Percentiles rank a stretch among this genome's conserved stretches.
Evolutionary conservation across 441 rosid genomes (phyloP).

Genomic region (Daphne laureola): DNA sequence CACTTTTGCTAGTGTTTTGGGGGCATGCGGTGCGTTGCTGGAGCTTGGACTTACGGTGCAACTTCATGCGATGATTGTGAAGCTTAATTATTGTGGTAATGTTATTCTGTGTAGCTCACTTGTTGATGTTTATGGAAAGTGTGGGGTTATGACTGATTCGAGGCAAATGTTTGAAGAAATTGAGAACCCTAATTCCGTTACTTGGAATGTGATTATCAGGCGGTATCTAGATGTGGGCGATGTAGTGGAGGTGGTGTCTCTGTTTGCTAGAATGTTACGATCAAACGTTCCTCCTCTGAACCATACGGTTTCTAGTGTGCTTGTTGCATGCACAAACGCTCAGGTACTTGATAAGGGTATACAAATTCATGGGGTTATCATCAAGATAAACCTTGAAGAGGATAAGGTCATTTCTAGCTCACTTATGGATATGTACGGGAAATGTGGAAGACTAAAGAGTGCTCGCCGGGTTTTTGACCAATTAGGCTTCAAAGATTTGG

Average conservation of each 20-base stretch:
- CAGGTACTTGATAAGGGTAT: slow-evolving; percentile 46
- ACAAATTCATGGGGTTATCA: slow-evolving; percentile 58
- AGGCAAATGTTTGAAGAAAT: slow-evolving; percentile 73
- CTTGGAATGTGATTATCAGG: slow-evolving; percentile 86
- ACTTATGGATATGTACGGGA: slow-evolving; percentile 61
- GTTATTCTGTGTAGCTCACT: slow-evolving; percentile 63
- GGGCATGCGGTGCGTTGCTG: slow-evolving; percentile 42
- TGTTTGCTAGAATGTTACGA: slow-evolving; percentile 56
- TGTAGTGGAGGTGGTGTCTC: slow-evolving; percentile 42
- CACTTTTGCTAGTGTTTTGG: slow-evolving; percentile 47
- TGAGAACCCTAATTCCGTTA: slow-evolving; percentile 46
- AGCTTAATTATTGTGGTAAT: slow-evolving; percentile 48
- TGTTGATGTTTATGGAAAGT: slow-evolving; percentile 78
- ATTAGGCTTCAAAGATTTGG: slow-evolving; percentile 41
- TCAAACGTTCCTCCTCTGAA: slow-evolving; percentile 43
- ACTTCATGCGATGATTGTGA: slow-evolving; percentile 53
- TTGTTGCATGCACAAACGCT: slow-evolving; percentile 62
- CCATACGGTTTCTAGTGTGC: slow-evolving; percentile 60
- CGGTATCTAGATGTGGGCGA: slow-evolving; percentile 65
- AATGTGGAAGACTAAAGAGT: slow-evolving; percentile 48
- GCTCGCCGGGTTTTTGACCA: slow-evolving; percentile 58
- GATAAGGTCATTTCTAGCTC: slow-evolving; percentile 56
- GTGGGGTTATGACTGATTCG: slow-evolving; percentile 52
- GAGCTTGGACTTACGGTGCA: slow-evolving; percentile 41
- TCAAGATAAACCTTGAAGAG: slow-evolving; percentile 33